Evolutionary conservation across 1,139 yeast species (phyloP).

Genomic region (Geotrichum aggregatum): DNA sequence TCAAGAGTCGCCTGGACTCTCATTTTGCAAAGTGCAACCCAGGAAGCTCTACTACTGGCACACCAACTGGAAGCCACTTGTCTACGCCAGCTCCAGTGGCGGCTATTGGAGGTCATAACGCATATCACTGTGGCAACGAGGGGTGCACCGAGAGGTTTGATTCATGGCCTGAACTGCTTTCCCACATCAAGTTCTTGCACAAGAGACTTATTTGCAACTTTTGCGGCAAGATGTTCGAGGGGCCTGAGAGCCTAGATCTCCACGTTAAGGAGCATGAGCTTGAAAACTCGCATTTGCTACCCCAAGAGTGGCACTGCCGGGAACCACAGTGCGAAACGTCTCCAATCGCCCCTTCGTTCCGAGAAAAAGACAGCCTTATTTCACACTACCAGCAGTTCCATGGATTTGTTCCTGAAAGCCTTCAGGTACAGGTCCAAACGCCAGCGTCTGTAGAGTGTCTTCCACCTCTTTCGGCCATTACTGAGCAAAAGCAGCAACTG

Average conservation of each 20-base stretch:
- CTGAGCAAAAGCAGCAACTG: constrained; percentile 15
- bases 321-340: constrained; percentile 39
- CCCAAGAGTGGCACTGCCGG: constrained; percentile 23
- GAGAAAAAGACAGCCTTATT: constrained; percentile 44
- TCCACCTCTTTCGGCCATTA: constrained; percentile 20
- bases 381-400: constrained; percentile 45
- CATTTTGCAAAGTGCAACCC: constrained; percentile 38
- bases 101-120: constrained; percentile 1
- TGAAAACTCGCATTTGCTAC: constrained; percentile 10
- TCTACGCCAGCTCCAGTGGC: constrained; percentile 9
- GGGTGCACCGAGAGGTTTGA: constrained; percentile 62
- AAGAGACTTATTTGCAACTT: constrained; percentile 61
- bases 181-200: constrained; percentile 69
- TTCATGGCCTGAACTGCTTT: constrained; percentile 73
- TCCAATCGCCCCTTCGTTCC: constrained; percentile 34
- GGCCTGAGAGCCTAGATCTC: constrained; percentile 8
- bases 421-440: constrained; percentile 24
- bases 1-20: constrained; percentile 34
- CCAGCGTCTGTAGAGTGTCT: constrained; percentile 20
- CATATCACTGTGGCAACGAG: constrained; percentile 51
- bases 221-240: constrained; percentile 61
- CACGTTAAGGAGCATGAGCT: constrained; percentile 17
- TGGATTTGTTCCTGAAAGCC: constrained; percentile 31
- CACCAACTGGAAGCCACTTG: constrained; percentile 5
- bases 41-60: constrained; percentile 6